Conservation (phyloP, 345 rosid genomes). For the Gossypium turneri region DNA sequence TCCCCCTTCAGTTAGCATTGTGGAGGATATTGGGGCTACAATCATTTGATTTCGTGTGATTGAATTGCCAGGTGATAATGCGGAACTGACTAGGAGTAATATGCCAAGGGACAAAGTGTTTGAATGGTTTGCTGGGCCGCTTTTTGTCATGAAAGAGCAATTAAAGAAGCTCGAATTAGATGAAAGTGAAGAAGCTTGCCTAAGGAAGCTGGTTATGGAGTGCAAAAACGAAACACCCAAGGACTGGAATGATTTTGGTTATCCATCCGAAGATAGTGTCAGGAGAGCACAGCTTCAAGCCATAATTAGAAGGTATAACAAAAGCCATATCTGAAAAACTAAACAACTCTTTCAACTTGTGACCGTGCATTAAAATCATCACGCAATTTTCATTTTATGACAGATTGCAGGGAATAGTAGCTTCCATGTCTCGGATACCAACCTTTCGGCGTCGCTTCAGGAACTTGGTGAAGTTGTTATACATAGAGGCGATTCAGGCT, state of each 20-base stretch:
- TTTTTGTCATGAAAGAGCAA: slow-evolving; percentile 75
- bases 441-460: slow-evolving; percentile 67
- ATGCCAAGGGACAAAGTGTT: slow-evolving; percentile 61
- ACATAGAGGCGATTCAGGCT: slow-evolving; percentile 52
- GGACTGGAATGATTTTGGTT: slow-evolving; percentile 58
- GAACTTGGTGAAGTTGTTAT: slow-evolving; percentile 53
- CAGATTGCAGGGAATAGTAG: slow-evolving; percentile 76
- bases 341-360: not conserved
- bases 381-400: not conserved
- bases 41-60: slow-evolving; percentile 2
- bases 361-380: not conserved
- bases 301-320: slow-evolving; percentile 59
- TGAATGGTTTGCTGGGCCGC: slow-evolving; percentile 71
- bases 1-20: not conserved
- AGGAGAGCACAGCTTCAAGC: slow-evolving; percentile 85
- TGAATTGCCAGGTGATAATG: slow-evolving; percentile 43
- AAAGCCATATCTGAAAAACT: not conserved
- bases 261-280: slow-evolving; percentile 51
- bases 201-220: slow-evolving; percentile 45
- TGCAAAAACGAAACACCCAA: slow-evolving; percentile 52
- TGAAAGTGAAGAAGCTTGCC: slow-evolving; percentile 51
- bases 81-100: slow-evolving; percentile 56
- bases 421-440: slow-evolving; percentile 64
- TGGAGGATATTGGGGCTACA: slow-evolving; percentile 18
- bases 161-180: slow-evolving; percentile 49